Conservation (phyloP, 495 filamentous ascomycete species). For the Aspergillus coremiiformis region DNA sequence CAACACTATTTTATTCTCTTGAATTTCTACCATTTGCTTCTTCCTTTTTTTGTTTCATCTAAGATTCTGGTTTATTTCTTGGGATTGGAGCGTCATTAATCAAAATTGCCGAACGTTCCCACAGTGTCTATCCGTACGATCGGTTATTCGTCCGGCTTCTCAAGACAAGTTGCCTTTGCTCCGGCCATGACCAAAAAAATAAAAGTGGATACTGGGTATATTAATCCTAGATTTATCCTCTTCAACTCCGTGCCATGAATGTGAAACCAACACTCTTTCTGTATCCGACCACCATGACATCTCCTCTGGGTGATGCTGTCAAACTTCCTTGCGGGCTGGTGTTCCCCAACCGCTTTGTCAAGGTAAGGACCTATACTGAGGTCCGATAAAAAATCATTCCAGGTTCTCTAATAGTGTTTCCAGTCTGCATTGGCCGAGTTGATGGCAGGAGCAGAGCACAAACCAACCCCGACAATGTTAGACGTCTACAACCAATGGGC, state of each 20-base stretch:
- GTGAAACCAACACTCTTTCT: background rate
- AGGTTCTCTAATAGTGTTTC: background rate
- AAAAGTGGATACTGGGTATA: background rate
- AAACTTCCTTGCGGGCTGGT: conserved; percentile 45
- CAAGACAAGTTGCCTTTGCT: background rate
- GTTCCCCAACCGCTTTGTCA: conserved; percentile 46
- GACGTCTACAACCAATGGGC: conserved; percentile 44
- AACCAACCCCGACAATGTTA: conserved; percentile 26
- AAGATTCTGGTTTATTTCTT: no score
- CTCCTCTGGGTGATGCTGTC: conserved; percentile 34
- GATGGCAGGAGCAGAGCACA: conserved; percentile 26
- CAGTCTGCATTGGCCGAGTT: conserved; percentile 46
- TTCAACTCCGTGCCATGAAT: background rate
- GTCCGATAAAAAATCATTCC: background rate
- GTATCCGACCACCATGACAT: conserved; percentile 17
- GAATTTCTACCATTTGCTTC: no score
- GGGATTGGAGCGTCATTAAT: background rate
- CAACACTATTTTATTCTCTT: no score
- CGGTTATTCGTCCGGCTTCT: background rate
- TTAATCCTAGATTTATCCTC: background rate
- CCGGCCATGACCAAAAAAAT: background rate
- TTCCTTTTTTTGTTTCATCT: background rate
- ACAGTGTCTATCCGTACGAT: background rate
- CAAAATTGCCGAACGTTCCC: background rate
- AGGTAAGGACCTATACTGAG: conserved; percentile 25